Evolutionary conservation across 2,329 filamentous ascomycete species (phyloP), one percentile per base, ranked within the genome.

Genomic region (Coniochaeta ligniaria): DNA sequence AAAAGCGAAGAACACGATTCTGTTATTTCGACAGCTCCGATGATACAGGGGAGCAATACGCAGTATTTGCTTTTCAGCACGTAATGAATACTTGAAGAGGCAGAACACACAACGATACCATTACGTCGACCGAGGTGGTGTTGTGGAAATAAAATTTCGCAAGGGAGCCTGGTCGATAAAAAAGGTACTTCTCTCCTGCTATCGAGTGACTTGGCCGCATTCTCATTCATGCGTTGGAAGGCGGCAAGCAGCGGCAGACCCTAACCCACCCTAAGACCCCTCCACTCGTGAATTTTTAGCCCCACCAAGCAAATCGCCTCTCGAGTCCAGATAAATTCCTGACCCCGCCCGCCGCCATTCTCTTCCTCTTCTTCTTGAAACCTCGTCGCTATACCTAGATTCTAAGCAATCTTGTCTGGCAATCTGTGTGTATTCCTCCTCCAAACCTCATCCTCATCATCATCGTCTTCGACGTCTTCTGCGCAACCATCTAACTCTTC

Each of bases 371-470:
- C n/a, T 20, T 45, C 22, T 20, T 58, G 35, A 41, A 26, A 14
- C 35, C 35, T 41, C 38, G 56, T 58, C 56, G 35, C 56, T 45
- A 58, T 58, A 58, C 56, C 56, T 58, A 58, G 56, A 58, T 58
- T 58, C 56, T 43, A 43, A 58, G 56, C 56, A 58, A 31, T 58
- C 56, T 58, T 58, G 56, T 58, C 56, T 58, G 56, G 56, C 38
- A 58, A 58, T 43, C 56, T 43, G 54, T 56, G 22, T 17, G 54
- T 56, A 24, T 38, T 28, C 31, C 31, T 22, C 54, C 11, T 26
- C 26, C 26, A 28, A 31, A 31, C 52, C 31, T 56, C 31, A 31
- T 31, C n/a, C n/a, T n/a, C 45, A 26, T 14, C 45, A 50, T 26
- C 54, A 38, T 17, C 31, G 4, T 20, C 50, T 55, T n/a, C 26